A percentile compares a stretch with the other conserved stretches of the same genome.
Evolutionary conservation across 1,284 basidiomycete genomes (phyloP).

Genomic region (Moesziomyces sp.): DNA sequence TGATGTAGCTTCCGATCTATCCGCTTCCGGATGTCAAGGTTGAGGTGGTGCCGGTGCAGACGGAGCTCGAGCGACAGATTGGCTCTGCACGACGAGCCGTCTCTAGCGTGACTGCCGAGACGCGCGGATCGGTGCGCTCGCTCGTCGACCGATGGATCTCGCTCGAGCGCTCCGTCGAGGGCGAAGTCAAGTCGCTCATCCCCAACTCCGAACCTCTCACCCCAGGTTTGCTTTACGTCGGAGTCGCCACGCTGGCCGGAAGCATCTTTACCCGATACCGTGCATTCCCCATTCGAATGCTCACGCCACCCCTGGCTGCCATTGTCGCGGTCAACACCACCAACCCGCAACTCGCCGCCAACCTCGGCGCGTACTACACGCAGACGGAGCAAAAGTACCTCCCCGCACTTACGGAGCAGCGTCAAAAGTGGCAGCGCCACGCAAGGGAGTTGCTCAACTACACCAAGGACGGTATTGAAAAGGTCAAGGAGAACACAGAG

Average conservation of each 20-base stretch:
- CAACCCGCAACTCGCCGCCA: slow-evolving; percentile 62
- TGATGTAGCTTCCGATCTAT: slow-evolving; percentile 57
- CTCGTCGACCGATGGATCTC: slow-evolving; percentile 57
- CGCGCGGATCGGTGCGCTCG: slow-evolving; percentile 26
- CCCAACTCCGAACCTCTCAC: slow-evolving; percentile 83
- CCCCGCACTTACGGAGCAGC: slow-evolving; percentile 47
- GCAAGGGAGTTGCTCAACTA: slow-evolving; percentile 11
- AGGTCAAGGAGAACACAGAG: slow-evolving; percentile 37
- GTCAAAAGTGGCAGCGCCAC: slow-evolving; percentile 17
- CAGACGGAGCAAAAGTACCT: slow-evolving; percentile 44
- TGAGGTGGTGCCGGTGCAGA: slow-evolving; percentile 48
- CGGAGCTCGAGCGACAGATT: slow-evolving; percentile 61
- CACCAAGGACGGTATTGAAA: slow-evolving; percentile 32
- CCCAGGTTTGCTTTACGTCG: slow-evolving; percentile 77
- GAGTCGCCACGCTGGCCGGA: slow-evolving; percentile 84
- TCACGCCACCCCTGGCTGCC: slow-evolving; percentile 60
- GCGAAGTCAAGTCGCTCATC: slow-evolving; percentile 81
- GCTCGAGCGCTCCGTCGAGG: slow-evolving; percentile 59
- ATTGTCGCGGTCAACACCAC: slow-evolving; percentile 63
- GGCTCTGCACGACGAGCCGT: slow-evolving; percentile 46
- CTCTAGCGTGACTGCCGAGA: slow-evolving; percentile 35
- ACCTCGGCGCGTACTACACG: slow-evolving; percentile 57
- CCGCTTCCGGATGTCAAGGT: slow-evolving; percentile 43
- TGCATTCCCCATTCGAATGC: slow-evolving; percentile 63
- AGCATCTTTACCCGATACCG: slow-evolving; percentile 85